Evolutionary conservation across 2,329 filamentous ascomycete genomes (phyloP).

Genomic region (Cladosporium colombiae): DNA sequence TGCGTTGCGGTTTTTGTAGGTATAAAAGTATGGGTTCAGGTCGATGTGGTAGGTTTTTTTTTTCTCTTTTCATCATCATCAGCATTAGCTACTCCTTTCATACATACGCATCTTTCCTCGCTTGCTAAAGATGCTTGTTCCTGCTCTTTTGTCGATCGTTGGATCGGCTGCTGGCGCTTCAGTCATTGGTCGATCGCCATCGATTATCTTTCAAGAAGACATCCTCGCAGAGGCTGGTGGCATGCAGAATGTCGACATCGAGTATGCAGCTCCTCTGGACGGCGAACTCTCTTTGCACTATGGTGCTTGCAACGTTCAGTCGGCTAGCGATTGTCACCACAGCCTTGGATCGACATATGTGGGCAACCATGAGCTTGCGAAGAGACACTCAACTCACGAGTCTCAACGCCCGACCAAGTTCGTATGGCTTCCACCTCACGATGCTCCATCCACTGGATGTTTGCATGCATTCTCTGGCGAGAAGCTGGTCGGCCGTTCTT

Average conservation of each 20-base stretch:
- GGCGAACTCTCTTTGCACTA: slow-evolving; percentile 49
- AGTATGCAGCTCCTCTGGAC: slow-evolving; percentile 45
- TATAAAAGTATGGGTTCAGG: not conserved
- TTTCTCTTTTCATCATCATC: not conserved
- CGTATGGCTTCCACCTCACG: slow-evolving; percentile 49
- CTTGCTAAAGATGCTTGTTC: slow-evolving; percentile 22
- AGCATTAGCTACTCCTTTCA: not conserved
- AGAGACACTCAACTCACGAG: slow-evolving; percentile 29
- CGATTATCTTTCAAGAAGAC: slow-evolving; percentile 29
- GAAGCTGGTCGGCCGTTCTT: slow-evolving; percentile 45
- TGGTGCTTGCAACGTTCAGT: slow-evolving; percentile 45
- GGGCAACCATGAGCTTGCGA: slow-evolving; percentile 35
- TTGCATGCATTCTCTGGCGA: slow-evolving; percentile 48
- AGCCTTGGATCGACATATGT: slow-evolving; percentile 46
- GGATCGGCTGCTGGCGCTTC: slow-evolving; percentile 24
- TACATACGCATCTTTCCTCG: not conserved
- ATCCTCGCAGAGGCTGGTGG: slow-evolving; percentile 35
- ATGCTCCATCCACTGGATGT: slow-evolving; percentile 43
- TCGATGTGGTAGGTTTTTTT: not conserved
- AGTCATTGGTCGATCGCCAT: slow-evolving; percentile 23
- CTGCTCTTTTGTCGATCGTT: slow-evolving; percentile 20
- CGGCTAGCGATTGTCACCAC: slow-evolving; percentile 44
- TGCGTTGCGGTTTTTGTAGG: not conserved
- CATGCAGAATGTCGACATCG: slow-evolving; percentile 53
- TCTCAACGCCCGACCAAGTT: slow-evolving; percentile 47